Evolutionary conservation across 202 grass and related monocot genomes (phyloP).

Genomic region (Panicum hallii): DNA sequence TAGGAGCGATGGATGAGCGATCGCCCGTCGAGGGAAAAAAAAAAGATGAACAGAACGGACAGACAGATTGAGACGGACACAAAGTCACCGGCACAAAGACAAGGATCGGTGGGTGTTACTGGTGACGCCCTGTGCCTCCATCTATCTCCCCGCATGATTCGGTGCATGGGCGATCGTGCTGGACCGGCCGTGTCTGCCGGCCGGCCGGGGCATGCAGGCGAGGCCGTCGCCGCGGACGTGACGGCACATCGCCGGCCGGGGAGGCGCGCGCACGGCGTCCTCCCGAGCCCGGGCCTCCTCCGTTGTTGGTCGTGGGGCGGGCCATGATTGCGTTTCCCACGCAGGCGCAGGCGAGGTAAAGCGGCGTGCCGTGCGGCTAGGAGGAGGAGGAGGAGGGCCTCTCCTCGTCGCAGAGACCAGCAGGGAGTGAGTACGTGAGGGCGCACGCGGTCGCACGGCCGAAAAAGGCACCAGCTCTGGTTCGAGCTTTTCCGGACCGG

Average conservation of each 20-base stretch:
- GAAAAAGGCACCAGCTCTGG: slow-evolving; percentile 17
- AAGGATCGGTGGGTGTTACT: slow-evolving; percentile 38
- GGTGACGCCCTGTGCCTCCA: slow-evolving; percentile 19
- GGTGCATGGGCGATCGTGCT: slow-evolving; percentile 5
- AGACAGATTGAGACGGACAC: neutral
- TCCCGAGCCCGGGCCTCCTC: neutral
- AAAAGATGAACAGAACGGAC: neutral
- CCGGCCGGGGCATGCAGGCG: neutral
- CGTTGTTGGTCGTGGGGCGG: neutral
- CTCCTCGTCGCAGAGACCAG: neutral
- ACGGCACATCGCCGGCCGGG: neutral
- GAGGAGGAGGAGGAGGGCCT: neutral
- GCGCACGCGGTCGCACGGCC: slow-evolving; percentile 35
- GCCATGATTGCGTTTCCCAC: slow-evolving; percentile 15
- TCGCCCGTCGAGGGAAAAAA: neutral
- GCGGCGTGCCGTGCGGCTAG: neutral
- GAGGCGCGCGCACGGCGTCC: neutral
- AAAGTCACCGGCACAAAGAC: neutral
- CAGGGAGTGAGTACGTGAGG: slow-evolving; percentile 3
- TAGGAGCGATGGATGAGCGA: neutral
- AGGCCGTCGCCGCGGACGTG: neutral
- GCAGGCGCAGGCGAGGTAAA: slow-evolving; percentile 1
- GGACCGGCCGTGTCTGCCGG: slow-evolving; percentile 28
- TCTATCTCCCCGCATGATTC: slow-evolving; percentile 30
- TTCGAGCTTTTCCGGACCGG: slow-evolving; percentile 37